Percentiles rank a stretch among this genome's conserved stretches.
phyloP scores from a whole-genome alignment of 139 green algal species.

The Volvox reticuliferus region DNA sequence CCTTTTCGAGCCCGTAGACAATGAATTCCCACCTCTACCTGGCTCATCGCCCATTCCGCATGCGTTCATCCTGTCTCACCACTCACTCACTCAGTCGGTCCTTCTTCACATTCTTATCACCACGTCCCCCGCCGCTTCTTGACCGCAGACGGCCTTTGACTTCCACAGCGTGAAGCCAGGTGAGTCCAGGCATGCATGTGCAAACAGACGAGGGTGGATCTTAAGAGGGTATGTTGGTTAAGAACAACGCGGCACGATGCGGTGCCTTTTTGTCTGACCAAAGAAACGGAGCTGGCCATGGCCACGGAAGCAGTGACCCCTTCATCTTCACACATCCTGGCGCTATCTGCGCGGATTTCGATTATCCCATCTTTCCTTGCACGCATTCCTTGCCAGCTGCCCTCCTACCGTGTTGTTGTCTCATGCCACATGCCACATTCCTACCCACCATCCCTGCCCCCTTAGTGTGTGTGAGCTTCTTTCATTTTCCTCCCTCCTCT shows the following conservation, averaged over 20 bases:
- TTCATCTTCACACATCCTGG: neutral
- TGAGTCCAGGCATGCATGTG: neutral
- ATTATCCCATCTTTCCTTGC: no score
- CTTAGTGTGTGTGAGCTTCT: no score
- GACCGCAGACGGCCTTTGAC: conserved; percentile 46
- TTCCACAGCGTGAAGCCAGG: conserved; percentile 42
- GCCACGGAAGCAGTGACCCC: no score
- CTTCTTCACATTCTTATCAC: no score
- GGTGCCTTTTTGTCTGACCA: no score
- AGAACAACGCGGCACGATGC: no score
- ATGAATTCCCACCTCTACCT: neutral
- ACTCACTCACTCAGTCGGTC: no score
- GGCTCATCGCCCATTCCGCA: neutral
- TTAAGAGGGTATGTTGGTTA: no score
- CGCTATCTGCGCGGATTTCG: no score
- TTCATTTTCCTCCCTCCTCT: neutral
- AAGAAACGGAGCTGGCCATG: no score
- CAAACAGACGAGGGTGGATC: no score
- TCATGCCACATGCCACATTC: neutral
- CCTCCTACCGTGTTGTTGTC: neutral
- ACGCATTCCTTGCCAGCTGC: neutral
- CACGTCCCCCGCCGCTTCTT: neutral
- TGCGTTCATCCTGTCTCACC: no score
- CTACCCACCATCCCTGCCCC: neutral
- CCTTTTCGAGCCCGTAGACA: neutral